These are phyloP conservation scores for Mollisiaceae sp. DNA, from an alignment of 2,329 filamentous ascomycete species.

Conservation along the genomic window DNA sequence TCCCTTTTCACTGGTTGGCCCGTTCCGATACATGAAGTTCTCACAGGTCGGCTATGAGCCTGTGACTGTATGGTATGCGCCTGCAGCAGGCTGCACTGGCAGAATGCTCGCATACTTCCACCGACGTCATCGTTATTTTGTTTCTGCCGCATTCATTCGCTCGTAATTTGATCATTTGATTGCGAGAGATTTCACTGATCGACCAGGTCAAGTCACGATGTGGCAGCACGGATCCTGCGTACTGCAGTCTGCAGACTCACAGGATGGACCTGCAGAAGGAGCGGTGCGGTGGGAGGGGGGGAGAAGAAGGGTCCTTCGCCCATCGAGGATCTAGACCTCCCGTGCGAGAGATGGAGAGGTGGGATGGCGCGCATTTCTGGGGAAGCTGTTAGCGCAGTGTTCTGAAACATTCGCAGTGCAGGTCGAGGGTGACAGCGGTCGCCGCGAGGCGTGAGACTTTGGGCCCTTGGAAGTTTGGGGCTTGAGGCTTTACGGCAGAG, in stretches of 20 bases:
- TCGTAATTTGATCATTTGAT: constrained; percentile 15
- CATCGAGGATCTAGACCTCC: background rate
- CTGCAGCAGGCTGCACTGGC: background rate
- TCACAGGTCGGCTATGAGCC: background rate
- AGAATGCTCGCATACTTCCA: constrained; percentile 11
- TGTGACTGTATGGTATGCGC: constrained; percentile 10
- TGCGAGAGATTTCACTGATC: background rate
- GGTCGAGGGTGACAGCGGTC: background rate
- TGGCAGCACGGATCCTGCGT: constrained; percentile 2
- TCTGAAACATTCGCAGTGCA: constrained; percentile 5
- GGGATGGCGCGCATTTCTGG: constrained; percentile 9
- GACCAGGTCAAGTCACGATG: constrained; percentile 2
- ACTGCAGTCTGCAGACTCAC: background rate
- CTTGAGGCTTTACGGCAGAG: background rate
- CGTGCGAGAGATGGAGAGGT: background rate
- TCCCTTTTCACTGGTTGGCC: background rate
- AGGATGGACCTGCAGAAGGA: constrained; percentile 10
- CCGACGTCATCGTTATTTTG: constrained; percentile 17
- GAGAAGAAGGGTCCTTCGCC: background rate
- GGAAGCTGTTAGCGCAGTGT: constrained; percentile 1
- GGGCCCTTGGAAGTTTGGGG: too few relatives aligned
- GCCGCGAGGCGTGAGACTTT: too few relatives aligned
- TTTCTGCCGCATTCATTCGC: constrained; percentile 10
- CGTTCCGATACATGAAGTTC: background rate
- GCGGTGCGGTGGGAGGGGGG: background rate